A percentile compares a stretch with the other conserved stretches of the same genome.
Conservation (phyloP, 176 grass and related monocot species). For the Paspalum vaginatum region DNA sequence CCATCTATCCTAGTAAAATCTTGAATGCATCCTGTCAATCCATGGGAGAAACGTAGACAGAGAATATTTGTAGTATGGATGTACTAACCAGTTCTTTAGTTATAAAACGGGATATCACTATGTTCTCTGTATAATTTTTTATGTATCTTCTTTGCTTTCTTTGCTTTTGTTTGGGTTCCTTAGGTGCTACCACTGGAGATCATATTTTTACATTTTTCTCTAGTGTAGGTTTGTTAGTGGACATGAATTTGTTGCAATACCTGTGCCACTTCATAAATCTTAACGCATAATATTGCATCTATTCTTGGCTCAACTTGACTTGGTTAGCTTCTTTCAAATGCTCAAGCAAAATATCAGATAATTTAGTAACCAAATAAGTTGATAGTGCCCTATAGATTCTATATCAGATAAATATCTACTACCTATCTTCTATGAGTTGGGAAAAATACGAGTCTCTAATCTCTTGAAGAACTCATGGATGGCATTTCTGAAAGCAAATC, state of each 20-base stretch:
- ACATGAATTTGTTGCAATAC: background rate
- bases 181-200: background rate
- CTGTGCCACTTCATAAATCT: background rate
- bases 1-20: background rate
- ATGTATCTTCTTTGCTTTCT: slow-evolving; percentile 19
- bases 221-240: background rate
- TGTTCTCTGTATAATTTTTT: background rate
- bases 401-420: background rate
- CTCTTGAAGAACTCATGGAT: background rate
- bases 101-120: background rate
- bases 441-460: background rate
- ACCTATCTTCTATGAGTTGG: background rate
- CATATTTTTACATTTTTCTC: background rate
- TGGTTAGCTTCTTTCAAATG: background rate
- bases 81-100: slow-evolving; percentile 6
- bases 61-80: background rate
- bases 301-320: background rate
- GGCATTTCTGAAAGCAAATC: background rate
- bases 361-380: background rate
- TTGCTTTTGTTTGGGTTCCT: too few relatives aligned
- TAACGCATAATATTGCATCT: background rate
- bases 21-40: background rate
- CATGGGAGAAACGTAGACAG: background rate
- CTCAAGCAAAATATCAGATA: background rate
- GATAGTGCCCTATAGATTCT: background rate